A percentile compares a stretch with the other conserved stretches of the same genome.
Evolutionary conservation across 208 protist genomes (phyloP).

Genomic region (Giardia duodenalis): DNA sequence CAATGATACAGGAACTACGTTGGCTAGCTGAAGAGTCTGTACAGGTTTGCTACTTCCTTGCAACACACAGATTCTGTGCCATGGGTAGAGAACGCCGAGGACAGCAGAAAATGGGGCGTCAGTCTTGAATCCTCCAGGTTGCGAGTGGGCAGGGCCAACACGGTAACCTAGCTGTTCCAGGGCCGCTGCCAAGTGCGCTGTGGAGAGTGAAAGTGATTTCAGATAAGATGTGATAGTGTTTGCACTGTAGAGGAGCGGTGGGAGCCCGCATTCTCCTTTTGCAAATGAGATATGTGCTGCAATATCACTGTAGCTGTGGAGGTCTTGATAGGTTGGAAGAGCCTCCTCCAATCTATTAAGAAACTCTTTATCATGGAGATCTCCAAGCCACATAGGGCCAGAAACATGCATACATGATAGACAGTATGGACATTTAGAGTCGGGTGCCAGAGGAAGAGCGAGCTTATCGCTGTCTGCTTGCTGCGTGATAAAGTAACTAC

Average conservation of each 20-base stretch:
- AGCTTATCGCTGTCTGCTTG: background rate
- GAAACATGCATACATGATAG: background rate
- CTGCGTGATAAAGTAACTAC: background rate
- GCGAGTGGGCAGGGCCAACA: background rate
- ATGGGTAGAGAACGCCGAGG: background rate
- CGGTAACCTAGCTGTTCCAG: background rate
- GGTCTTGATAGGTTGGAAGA: background rate
- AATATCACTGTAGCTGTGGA: background rate
- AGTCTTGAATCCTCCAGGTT: background rate
- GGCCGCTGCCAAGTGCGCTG: background rate
- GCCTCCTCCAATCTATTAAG: background rate
- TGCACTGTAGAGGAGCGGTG: background rate
- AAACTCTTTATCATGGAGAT: background rate
- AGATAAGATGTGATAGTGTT: background rate
- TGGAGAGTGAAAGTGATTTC: background rate
- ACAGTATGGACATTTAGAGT: slow-evolving; percentile 13
- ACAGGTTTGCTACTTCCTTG: too few species aligned
- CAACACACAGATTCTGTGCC: background rate
- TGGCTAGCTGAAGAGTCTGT: background rate
- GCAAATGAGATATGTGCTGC: background rate
- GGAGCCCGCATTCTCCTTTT: background rate
- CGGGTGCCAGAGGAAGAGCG: background rate
- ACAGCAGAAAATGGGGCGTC: background rate
- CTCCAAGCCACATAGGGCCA: slow-evolving; percentile 18
- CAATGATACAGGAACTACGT: background rate